Base-by-base conservation (phyloP, 805 yeast genomes). In the Barnettozyma salicaria region DNA sequence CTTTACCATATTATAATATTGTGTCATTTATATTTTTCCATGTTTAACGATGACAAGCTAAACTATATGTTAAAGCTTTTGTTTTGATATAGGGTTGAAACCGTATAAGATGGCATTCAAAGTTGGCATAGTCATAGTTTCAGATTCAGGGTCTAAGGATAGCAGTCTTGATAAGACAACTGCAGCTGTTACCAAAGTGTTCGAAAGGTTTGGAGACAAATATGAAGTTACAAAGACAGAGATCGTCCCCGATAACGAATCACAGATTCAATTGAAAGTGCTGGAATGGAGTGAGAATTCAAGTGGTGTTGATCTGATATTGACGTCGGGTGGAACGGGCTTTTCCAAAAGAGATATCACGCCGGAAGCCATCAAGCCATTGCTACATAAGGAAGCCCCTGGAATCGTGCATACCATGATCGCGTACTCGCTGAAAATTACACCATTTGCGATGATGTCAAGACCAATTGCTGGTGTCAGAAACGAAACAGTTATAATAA, bases 241-340 rank as follows among this genome's bases (percentile, higher is more conserved):
- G 2, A 52, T 63, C 20, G 63, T 68, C 6, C 59, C 72, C 1
- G 77, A 72, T 42, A 55, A 58, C 9, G 31, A 64, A 19, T 11
- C 19, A 4, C 8, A 22, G 17, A 42, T 42, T 20, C 45, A 59
- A 32, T 28, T 38, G 5, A 41, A 31, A 2, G 39, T 68, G 8
- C 39, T 39, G 9, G 36, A 48, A 9, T 56, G 65, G 59, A 52
- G 59, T 4, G 49, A 43, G 27, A 10, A 33, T 6, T n/a, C 25
- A 13, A 20, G 12, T n/a, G 16, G 12, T 11, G 22, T 37, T 13
- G 27, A 27, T 14, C 42, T 71, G 14, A 52, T 73, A 7, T 28
- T 73, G n/a, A 68, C 76, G 1, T 55, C 68, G 20, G 79, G 79
- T 4, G 78, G 79, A 0, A 73, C 79, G 0, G 78, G 79, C 6